Percentiles rank a stretch among this genome's conserved stretches.
phyloP scores from a whole-genome alignment of 169 alveolate genomes.

The Plasmodium malariae region DNA sequence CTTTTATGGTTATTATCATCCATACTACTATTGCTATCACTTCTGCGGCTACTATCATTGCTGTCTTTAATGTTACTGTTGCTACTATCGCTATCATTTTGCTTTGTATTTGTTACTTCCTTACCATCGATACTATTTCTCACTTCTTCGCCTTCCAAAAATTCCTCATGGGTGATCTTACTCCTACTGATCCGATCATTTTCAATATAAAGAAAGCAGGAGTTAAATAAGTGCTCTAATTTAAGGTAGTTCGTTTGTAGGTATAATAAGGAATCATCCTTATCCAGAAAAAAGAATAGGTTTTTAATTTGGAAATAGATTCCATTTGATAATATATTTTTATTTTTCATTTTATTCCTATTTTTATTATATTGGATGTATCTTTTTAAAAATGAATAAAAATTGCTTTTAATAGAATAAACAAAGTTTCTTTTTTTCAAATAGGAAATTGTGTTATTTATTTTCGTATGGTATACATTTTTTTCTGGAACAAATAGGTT shows the following conservation, averaged over 20 bases:
- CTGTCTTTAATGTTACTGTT: not conserved
- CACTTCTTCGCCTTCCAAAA: not conserved
- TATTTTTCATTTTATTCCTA: slow-evolving; percentile 11
- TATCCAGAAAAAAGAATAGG: slow-evolving; percentile 35
- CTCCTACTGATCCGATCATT: too few relatives aligned
- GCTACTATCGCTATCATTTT: not conserved
- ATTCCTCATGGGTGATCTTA: too few relatives aligned
- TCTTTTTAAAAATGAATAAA: slow-evolving; percentile 43
- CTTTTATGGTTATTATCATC: too few relatives aligned
- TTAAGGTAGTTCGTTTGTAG: slow-evolving; percentile 2
- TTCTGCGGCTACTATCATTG: not conserved
- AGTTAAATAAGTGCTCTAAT: slow-evolving; percentile 37
- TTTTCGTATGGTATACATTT: slow-evolving; percentile 67
- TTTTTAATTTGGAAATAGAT: slow-evolving; percentile 33
- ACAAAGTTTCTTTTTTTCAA: slow-evolving; percentile 40
- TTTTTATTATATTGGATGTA: slow-evolving; percentile 47
- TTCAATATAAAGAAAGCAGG: slow-evolving; percentile 1
- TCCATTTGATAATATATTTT: slow-evolving; percentile 52
- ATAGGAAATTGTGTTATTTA: slow-evolving; percentile 44
- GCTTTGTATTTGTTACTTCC: not conserved
- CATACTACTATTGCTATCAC: not conserved
- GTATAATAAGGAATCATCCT: slow-evolving; percentile 39
- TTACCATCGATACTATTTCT: too few relatives aligned
- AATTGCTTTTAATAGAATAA: slow-evolving; percentile 54
- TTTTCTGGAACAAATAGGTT: slow-evolving; percentile 48